phyloP scores from a whole-genome alignment of 768 basidiomycete species.

The Mycena amicta region DNA sequence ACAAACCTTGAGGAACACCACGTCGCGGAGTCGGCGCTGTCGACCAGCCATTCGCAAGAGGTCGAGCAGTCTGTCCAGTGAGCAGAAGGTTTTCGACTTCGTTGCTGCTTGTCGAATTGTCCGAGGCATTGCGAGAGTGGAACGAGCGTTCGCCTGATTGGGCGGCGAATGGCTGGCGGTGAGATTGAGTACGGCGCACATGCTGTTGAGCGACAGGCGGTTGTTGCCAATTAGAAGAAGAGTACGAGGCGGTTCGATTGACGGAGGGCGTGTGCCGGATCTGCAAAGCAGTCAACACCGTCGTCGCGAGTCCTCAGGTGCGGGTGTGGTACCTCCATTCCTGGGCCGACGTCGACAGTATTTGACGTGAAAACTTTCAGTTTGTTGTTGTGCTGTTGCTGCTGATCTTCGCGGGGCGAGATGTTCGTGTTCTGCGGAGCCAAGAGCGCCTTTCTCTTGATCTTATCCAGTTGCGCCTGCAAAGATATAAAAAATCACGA shows the following conservation, averaged over 20 bases:
- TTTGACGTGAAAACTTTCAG: slow-evolving; percentile 30
- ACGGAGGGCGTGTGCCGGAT: slow-evolving; percentile 71
- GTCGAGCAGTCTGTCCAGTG: slow-evolving; percentile 27
- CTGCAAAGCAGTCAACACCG: too few relatives aligned
- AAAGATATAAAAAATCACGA: not conserved
- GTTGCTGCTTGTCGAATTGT: slow-evolving; percentile 62
- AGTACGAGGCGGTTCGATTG: slow-evolving; percentile 44
- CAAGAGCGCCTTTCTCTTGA: slow-evolving; percentile 80
- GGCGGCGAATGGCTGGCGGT: slow-evolving; percentile 52
- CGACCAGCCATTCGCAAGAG: slow-evolving; percentile 39
- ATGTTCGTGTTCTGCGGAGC: slow-evolving; percentile 36
- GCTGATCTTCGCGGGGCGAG: slow-evolving; percentile 27
- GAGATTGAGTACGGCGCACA: slow-evolving; percentile 39
- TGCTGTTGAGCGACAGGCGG: slow-evolving; percentile 33
- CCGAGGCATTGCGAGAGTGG: slow-evolving; percentile 49
- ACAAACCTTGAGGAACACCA: slow-evolving; percentile 28
- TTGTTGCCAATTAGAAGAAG: slow-evolving; percentile 37
- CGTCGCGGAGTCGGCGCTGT: slow-evolving; percentile 28
- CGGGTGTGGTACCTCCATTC: slow-evolving; percentile 59
- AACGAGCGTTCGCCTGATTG: slow-evolving; percentile 41
- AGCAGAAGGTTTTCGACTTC: slow-evolving; percentile 73
- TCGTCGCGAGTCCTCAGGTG: too few relatives aligned
- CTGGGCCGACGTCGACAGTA: slow-evolving; percentile 51
- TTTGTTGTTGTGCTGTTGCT: slow-evolving; percentile 24
- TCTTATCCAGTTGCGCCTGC: slow-evolving; percentile 77